A percentile compares a stretch with the other conserved stretches of the same genome.
Conservation (phyloP, 768 basidiomycete species). For the Rubroboletus pulcherrimus region DNA sequence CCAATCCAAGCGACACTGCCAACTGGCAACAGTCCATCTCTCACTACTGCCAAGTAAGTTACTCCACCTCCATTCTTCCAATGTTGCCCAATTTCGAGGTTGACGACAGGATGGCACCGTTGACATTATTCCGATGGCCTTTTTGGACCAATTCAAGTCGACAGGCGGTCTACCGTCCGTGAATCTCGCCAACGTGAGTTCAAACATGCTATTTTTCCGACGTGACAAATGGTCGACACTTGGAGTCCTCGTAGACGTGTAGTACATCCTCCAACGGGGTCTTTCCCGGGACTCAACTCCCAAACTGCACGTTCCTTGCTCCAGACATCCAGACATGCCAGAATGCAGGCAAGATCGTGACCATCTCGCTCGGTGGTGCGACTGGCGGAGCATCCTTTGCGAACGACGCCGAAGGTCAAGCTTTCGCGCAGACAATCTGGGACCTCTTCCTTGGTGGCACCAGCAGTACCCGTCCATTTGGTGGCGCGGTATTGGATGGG, state of each 20-base stretch:
- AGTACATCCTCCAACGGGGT: slow-evolving; percentile 52
- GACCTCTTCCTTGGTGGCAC: slow-evolving; percentile 62
- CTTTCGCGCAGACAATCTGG: slow-evolving; percentile 70
- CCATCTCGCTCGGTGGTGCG: slow-evolving; percentile 60
- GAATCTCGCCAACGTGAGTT: slow-evolving; percentile 54
- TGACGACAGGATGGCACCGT: slow-evolving; percentile 48
- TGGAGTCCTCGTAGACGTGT: slow-evolving; percentile 45
- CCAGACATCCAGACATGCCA: slow-evolving; percentile 64
- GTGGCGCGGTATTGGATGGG: slow-evolving; percentile 70
- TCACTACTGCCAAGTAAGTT: slow-evolving; percentile 30
- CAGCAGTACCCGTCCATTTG: slow-evolving; percentile 66
- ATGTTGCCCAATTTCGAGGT: neutral
- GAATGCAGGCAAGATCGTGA: slow-evolving; percentile 57
- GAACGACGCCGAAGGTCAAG: slow-evolving; percentile 51
- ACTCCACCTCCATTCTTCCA: neutral
- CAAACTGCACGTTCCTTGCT: slow-evolving; percentile 60
- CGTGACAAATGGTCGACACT: neutral
- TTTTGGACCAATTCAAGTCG: slow-evolving; percentile 56
- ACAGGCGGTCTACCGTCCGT: slow-evolving; percentile 56
- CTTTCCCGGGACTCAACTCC: slow-evolving; percentile 60
- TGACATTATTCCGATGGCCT: slow-evolving; percentile 59
- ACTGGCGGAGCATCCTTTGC: slow-evolving; percentile 60
- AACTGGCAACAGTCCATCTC: slow-evolving; percentile 33
- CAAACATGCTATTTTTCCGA: neutral
- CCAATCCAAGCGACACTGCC: slow-evolving; percentile 26